These are phyloP conservation scores for Trypanosomatidae sp. DNA, from an alignment of 208 protist species.

Conservation along the genomic window DNA sequence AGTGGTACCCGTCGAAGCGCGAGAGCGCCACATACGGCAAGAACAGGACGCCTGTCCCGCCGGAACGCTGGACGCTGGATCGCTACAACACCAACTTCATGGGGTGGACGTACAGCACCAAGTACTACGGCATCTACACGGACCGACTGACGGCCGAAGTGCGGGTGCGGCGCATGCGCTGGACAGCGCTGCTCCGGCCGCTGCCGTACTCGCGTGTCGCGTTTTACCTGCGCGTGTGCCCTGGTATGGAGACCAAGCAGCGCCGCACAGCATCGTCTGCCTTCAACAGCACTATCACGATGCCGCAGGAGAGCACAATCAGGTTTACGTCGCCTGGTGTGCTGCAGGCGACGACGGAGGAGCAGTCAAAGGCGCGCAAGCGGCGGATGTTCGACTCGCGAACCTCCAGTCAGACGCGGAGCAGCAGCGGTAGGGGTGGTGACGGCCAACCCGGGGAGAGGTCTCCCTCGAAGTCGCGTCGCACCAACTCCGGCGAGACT, in stretches of 20 bases:
- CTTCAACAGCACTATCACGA: conserved; percentile 3
- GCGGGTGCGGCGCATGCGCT: conserved; percentile 70
- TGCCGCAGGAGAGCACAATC: conserved; percentile 20
- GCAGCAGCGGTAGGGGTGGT: conserved; percentile 15
- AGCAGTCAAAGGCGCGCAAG: conserved; percentile 21
- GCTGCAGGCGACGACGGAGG: conserved; percentile 30
- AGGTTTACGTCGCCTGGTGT: conserved; percentile 36
- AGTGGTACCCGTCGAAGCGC: conserved; percentile 65
- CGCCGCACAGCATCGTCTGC: conserved; percentile 5
- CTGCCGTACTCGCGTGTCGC: conserved; percentile 54
- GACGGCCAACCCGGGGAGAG: conserved; percentile 2
- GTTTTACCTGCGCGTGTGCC: conserved; percentile 37
- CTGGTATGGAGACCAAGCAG: conserved; percentile 46
- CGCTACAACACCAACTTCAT: conserved; percentile 66
- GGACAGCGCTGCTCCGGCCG: conserved; percentile 54
- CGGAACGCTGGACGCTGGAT: conserved; percentile 59
- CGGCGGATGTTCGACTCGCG: conserved; percentile 3
- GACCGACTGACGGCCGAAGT: conserved; percentile 29
- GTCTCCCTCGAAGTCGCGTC: conserved; percentile 1
- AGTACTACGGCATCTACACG: conserved; percentile 74
- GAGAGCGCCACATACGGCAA: conserved; percentile 41
- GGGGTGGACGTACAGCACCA: conserved; percentile 76
- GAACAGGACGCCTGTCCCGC: conserved; percentile 21
- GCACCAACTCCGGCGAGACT: conserved; percentile 22
- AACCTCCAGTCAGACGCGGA: conserved; percentile 11